Evolutionary conservation across 345 rosid species (phyloP).

Genomic region (Bruguiera sexangula): DNA sequence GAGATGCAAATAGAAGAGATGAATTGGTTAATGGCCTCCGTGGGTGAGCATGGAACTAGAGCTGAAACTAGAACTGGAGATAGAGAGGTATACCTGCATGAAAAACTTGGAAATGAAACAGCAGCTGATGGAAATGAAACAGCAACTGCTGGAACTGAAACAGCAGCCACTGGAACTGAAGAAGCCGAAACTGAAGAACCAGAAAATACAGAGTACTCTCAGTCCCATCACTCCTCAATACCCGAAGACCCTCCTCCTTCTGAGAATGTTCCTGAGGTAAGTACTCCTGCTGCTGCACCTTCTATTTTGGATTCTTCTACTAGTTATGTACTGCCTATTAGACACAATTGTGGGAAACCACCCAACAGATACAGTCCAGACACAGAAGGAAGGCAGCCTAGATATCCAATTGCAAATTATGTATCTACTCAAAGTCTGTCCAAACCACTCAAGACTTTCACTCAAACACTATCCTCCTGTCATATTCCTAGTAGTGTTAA

Average conservation of each 20-base stretch:
- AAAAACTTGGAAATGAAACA: background rate
- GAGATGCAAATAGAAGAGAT: too few relatives aligned
- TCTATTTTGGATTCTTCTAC: background rate
- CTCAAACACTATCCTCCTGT: background rate
- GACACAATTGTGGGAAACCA: background rate
- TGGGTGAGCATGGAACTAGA: too few relatives aligned
- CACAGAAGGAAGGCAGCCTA: background rate
- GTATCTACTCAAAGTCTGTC: conserved; percentile 1
- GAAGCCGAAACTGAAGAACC: background rate
- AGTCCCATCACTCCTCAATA: background rate
- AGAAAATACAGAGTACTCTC: conserved; percentile 1
- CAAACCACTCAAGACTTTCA: background rate
- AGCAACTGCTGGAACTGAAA: background rate
- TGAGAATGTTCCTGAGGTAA: conserved; percentile 1
- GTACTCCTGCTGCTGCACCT: background rate
- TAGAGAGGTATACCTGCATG: background rate
- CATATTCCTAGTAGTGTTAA: background rate
- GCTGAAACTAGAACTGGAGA: too few relatives aligned
- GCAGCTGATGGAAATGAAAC: background rate
- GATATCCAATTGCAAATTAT: conserved; percentile 1
- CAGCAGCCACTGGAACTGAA: too few relatives aligned
- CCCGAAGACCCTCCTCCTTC: background rate
- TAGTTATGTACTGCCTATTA: background rate
- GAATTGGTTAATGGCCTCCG: too few relatives aligned
- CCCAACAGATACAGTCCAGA: background rate